Base-by-base conservation (phyloP, 164 flowering plant species). In the Vitis labrusca region DNA sequence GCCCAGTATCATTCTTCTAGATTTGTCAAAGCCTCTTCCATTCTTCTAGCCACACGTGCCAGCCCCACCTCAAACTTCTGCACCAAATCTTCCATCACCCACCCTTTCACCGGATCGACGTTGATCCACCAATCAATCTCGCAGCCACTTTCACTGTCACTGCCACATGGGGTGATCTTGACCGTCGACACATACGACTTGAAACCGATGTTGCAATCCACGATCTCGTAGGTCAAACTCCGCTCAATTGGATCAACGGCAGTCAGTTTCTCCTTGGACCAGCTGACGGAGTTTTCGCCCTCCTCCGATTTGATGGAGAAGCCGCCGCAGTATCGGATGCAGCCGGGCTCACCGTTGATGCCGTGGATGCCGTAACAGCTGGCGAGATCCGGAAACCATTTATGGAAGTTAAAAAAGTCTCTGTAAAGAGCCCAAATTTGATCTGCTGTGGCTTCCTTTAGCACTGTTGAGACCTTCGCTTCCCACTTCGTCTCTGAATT, bases 161-260 rank as follows among this genome's bases (percentile, higher is more conserved):
- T 50, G 0, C 37, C 37, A 10, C 27, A 63, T 13, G 75, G 71
- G 50, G 63, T 13, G 44, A 85, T 62, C 69, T 67, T 78, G 51
- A 85, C 65, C 56, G 82, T 82, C 47, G 91, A 72, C 2, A 78
- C 78, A 49, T 90, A 90, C 0, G 85, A 80, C 55, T 77, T 65
- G 75, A 90, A 86, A 50, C 93, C 91, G 9, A 86, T 72, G 59
- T 85, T 90, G 62, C 74, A 64, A 47, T 87, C 91, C 6, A 85
- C 69, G 0, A 88, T 79, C 80, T 87, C 87, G 50, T 90, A 90
- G 55, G 73, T 78, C 1, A 90, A 57, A 4, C 65, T 59, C 56
- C 60, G 74, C 6, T 71, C 58, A 11, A 16, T 58, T 0, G 69
- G 61, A 75, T 86, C 83, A 10, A 86, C 74, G 50, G 77, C 72